Conservation (phyloP, 1,139 yeast species). For the Kluyveromyces sp. region DNA sequence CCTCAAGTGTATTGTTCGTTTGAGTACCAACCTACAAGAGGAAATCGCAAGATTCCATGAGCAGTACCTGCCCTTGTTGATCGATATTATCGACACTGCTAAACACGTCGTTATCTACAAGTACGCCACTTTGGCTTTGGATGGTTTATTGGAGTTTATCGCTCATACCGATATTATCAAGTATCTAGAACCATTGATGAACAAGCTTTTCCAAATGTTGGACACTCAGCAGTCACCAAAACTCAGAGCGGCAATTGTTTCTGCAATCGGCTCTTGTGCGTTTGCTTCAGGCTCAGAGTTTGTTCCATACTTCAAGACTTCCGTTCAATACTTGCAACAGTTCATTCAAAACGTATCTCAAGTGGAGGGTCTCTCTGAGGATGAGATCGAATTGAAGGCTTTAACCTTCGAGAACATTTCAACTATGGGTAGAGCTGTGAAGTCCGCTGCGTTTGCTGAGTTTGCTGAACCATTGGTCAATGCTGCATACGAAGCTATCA, state of each 20-base stretch:
- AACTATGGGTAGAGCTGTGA: constrained; percentile 94
- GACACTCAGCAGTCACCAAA: constrained; percentile 53
- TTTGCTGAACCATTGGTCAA: constrained; percentile 85
- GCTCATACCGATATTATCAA: constrained; percentile 75
- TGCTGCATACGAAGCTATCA: constrained; percentile 76
- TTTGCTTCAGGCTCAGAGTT: constrained; percentile 88
- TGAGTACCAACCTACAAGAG: constrained; percentile 82
- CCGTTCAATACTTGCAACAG: constrained; percentile 75
- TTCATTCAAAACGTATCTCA: constrained; percentile 61
- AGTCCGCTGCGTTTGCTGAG: constrained; percentile 77
- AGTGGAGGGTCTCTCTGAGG: constrained; percentile 68
- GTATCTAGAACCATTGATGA: constrained; percentile 84
- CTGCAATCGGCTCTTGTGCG: constrained; percentile 96
- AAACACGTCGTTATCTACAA: constrained; percentile 79
- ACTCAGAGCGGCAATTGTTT: constrained; percentile 81
- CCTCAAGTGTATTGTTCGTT: constrained; percentile 67
- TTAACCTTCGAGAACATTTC: constrained; percentile 89
- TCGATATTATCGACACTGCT: constrained; percentile 80
- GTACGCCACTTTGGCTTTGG: constrained; percentile 85
- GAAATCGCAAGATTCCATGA: constrained; percentile 77
- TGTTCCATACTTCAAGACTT: constrained; percentile 75
- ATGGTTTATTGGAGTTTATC: constrained; percentile 87
- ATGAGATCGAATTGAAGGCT: constrained; percentile 80
- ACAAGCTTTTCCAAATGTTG: constrained; percentile 78
- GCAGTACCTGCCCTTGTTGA: constrained; percentile 75